phyloP scores from a whole-genome alignment of 2,329 filamentous ascomycete species.

The Fusarium robinianum region DNA sequence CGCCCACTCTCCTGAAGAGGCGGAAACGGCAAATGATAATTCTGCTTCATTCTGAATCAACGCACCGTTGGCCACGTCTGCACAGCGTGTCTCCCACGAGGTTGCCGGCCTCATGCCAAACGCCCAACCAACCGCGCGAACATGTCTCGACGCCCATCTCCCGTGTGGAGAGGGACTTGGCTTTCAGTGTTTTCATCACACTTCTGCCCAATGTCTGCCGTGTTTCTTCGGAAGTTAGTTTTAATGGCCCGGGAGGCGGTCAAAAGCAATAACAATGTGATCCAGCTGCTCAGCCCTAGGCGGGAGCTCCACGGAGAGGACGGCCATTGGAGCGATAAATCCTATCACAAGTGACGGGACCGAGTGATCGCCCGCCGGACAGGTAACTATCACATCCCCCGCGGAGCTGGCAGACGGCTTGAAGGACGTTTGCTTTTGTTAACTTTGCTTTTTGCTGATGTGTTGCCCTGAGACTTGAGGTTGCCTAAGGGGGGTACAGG shows the following conservation, averaged over 20 bases:
- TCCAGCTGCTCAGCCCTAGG: conserved; percentile 9
- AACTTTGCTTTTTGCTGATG: conserved; percentile 10
- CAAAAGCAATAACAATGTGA: conserved; percentile 15
- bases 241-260: background rate
- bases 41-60: conserved; percentile 6
- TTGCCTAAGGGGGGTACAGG: background rate
- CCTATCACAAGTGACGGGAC: conserved; percentile 28
- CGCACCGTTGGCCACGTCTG: conserved; percentile 3
- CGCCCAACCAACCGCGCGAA: background rate
- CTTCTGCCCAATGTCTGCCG: conserved; percentile 5
- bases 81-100: conserved; percentile 1
- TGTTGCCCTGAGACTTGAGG: conserved; percentile 9
- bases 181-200: conserved; percentile 10
- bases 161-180: conserved; percentile 3
- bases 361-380: conserved; percentile 14
- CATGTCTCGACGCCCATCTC: conserved; percentile 6
- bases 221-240: conserved; percentile 8
- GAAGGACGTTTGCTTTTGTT: conserved; percentile 5
- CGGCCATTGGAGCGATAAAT: conserved; percentile 5
- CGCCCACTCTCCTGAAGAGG: conserved; percentile 1
- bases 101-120: background rate
- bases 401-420: conserved; percentile 1
- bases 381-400: conserved; percentile 4
- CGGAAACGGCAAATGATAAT: conserved; percentile 3
- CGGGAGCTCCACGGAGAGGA: conserved; percentile 1